These are phyloP conservation scores for Rehmannia glutinosa DNA, from an alignment of 257 asterid species.

Conservation along the genomic window DNA sequence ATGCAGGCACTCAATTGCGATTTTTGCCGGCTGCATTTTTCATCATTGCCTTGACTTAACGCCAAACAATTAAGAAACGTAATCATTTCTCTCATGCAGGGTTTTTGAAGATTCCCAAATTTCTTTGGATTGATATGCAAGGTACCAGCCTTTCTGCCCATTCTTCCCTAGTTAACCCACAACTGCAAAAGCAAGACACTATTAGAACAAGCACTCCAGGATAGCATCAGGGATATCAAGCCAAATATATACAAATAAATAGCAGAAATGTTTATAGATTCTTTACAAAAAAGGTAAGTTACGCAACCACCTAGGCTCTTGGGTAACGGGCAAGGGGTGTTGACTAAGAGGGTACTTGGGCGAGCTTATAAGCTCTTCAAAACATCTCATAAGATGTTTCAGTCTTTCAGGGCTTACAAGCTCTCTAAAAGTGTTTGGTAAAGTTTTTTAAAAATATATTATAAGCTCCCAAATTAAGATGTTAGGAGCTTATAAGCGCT, in stretches of 20 bases:
- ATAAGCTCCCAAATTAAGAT: no score
- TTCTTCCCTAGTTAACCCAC: constrained; percentile 28
- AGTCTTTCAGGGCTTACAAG: no score
- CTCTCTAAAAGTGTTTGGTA: no score
- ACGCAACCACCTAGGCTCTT: neutral
- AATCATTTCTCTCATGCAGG: constrained; percentile 83
- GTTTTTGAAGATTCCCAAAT: constrained; percentile 75
- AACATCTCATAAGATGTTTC: no score
- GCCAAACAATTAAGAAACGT: constrained; percentile 78
- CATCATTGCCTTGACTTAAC: constrained; percentile 63
- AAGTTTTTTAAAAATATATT: no score
- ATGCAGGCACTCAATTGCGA: constrained; percentile 65
- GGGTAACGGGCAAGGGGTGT: neutral
- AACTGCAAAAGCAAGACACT: neutral
- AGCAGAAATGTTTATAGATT: neutral
- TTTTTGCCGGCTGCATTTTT: constrained; percentile 69
- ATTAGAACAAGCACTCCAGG: neutral
- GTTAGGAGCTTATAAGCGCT: no score
- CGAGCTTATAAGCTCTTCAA: no score
- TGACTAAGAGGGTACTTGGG: neutral
- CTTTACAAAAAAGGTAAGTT: neutral
- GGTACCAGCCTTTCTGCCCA: constrained; percentile 82
- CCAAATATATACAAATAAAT: neutral
- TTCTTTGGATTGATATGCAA: constrained; percentile 72
- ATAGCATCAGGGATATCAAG: neutral